phyloP scores from a whole-genome alignment of 1,284 basidiomycete species.

The Sparassis latifolia region DNA sequence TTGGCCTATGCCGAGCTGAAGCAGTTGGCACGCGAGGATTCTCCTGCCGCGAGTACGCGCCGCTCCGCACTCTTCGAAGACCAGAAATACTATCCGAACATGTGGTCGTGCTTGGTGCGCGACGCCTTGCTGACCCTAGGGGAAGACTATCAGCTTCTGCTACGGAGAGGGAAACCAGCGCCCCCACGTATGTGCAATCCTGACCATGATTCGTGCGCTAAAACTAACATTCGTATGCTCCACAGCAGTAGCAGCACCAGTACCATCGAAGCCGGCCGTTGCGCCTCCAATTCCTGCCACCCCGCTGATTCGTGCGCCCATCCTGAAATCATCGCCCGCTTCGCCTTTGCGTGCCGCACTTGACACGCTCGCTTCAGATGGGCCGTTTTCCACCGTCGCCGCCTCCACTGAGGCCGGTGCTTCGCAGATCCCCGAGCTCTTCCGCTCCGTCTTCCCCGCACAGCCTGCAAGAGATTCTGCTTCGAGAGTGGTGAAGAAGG shows the following conservation, averaged over 20 bases:
- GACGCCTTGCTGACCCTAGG: conserved; percentile 57
- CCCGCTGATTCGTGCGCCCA: conserved; percentile 40
- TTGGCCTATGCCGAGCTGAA: conserved; percentile 53
- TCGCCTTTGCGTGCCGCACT: conserved; percentile 46
- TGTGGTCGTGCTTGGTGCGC: conserved; percentile 58
- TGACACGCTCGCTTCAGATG: conserved; percentile 52
- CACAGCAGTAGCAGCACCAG: conserved; percentile 19
- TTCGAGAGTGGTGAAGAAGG: conserved; percentile 15
- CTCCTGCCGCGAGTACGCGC: conserved; percentile 30
- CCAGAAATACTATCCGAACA: conserved; percentile 56
- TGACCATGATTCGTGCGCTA: not conserved
- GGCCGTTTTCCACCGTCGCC: conserved; percentile 43
- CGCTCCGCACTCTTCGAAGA: conserved; percentile 62
- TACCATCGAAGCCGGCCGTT: conserved; percentile 14
- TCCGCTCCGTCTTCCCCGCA: conserved; percentile 40
- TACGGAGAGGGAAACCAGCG: conserved; percentile 43
- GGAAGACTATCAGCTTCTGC: conserved; percentile 54
- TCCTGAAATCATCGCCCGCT: conserved; percentile 34
- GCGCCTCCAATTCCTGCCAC: conserved; percentile 27
- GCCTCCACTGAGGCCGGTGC: conserved; percentile 35
- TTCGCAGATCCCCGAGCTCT: conserved; percentile 52
- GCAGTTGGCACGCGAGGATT: conserved; percentile 36
- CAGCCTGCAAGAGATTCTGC: conserved; percentile 22
- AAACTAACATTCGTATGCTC: not conserved
- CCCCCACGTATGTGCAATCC: conserved; percentile 18